Evolutionary conservation across 305 asterid species (phyloP).

Genomic region (Lippia alba): DNA sequence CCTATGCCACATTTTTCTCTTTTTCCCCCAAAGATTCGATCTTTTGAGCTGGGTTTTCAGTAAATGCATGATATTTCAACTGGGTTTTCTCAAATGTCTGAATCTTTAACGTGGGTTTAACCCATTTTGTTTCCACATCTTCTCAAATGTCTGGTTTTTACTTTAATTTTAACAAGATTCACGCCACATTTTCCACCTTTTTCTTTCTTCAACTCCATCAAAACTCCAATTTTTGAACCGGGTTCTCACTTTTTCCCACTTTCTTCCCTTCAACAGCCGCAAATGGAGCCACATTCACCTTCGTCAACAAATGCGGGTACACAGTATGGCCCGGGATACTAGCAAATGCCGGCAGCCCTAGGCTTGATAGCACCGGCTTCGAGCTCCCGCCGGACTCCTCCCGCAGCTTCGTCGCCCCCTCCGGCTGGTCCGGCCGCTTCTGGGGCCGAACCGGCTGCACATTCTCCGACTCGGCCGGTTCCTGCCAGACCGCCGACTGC

Average conservation of each 20-base stretch:
- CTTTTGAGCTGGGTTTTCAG: neutral
- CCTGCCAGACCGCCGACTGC: constrained; percentile 83
- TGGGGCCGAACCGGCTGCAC: constrained; percentile 90
- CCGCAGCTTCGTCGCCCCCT: constrained; percentile 69
- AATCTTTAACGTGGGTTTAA: neutral
- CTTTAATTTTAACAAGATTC: neutral
- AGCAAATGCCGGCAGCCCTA: constrained; percentile 85
- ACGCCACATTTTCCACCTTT: neutral
- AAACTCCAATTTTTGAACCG: constrained; percentile 4
- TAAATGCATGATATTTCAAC: neutral
- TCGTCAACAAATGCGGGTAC: constrained; percentile 78
- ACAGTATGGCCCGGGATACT: constrained; percentile 96
- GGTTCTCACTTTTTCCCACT: neutral
- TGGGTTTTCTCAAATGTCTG: neutral
- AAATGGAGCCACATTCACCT: constrained; percentile 79
- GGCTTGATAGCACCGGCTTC: constrained; percentile 79
- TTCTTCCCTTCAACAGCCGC: constrained; percentile 46
- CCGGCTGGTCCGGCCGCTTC: constrained; percentile 96
- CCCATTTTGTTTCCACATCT: neutral
- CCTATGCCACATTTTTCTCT: neutral
- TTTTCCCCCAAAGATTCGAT: neutral
- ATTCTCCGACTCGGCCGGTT: constrained; percentile 63
- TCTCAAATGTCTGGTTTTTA: neutral
- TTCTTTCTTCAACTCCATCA: neutral
- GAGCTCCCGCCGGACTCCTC: constrained; percentile 72